Evolutionary conservation across 805 yeast species (phyloP).

Genomic region (Suhomyces kilbournensis): DNA sequence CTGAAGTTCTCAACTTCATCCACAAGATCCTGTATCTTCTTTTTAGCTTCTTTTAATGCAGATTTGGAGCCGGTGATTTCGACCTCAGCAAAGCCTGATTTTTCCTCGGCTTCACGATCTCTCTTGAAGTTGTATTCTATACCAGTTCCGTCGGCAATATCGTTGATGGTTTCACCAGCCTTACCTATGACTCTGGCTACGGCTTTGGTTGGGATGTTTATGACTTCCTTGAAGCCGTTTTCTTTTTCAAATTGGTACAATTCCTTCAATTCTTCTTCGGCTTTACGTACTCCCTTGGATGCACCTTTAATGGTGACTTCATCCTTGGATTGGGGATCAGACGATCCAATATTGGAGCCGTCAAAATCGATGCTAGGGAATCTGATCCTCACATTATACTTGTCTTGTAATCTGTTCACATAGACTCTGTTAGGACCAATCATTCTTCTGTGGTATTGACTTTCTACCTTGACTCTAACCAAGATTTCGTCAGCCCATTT

Average conservation of each 20-base stretch:
- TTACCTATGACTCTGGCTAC: constrained; percentile 88
- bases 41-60: constrained; percentile 69
- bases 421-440: constrained; percentile 83
- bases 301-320: constrained; percentile 83
- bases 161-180: constrained; percentile 77
- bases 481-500: constrained; percentile 80
- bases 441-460: constrained; percentile 72
- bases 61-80: constrained; percentile 74
- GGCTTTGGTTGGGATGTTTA: constrained; percentile 69
- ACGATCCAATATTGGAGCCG: constrained; percentile 12
- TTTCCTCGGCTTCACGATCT: constrained; percentile 43
- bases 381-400: constrained; percentile 75
- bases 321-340: constrained; percentile 44
- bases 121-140: constrained; percentile 51
- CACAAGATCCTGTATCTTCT: constrained; percentile 60
- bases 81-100: constrained; percentile 54
- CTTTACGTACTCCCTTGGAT: constrained; percentile 80
- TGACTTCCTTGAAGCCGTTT: constrained; percentile 65
- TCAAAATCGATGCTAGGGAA: constrained; percentile 57
- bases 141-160: constrained; percentile 68
- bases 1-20: constrained; percentile 61
- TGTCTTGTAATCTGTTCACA: constrained; percentile 81
- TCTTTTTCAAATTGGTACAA: constrained; percentile 83
- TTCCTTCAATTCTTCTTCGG: constrained; percentile 80
- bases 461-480: constrained; percentile 65